Conservation (phyloP, 2,329 filamentous ascomycete species). For the Sclerotinia sclerotiorum region DNA sequence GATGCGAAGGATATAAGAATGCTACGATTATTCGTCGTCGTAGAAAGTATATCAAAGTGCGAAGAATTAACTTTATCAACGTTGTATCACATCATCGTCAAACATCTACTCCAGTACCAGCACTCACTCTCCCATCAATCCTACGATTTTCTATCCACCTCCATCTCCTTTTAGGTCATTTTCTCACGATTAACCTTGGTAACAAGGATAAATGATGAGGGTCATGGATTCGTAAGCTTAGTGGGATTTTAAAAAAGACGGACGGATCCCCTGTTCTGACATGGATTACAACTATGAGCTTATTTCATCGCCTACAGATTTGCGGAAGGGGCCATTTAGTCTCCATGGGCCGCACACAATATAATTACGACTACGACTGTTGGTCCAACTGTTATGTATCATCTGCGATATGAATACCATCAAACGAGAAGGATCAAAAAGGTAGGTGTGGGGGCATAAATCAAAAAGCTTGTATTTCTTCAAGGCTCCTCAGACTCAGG, state of each 20-base stretch:
- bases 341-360: neutral
- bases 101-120: neutral
- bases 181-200: neutral
- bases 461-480: constrained; percentile 14
- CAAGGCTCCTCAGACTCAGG: neutral
- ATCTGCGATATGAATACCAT: constrained; percentile 10
- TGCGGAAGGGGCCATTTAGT: constrained; percentile 12
- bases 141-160: neutral
- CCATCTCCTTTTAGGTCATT: neutral
- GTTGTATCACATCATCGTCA: neutral
- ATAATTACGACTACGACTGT: neutral
- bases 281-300: constrained; percentile 10
- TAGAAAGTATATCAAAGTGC: neutral
- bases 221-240: constrained; percentile 22
- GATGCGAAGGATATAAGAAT: neutral
- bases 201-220: constrained; percentile 4
- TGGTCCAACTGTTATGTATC: constrained; percentile 1
- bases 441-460: neutral
- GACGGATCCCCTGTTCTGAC: neutral
- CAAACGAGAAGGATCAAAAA: constrained; percentile 10
- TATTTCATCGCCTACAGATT: constrained; percentile 17
- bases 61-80: neutral
- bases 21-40: neutral
- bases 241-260: constrained; percentile 10
- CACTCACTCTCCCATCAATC: neutral